Evolutionary conservation across 768 basidiomycete species (phyloP), one percentile per base, ranked within the genome.

Genomic region (Flagelloscypha sp.): DNA sequence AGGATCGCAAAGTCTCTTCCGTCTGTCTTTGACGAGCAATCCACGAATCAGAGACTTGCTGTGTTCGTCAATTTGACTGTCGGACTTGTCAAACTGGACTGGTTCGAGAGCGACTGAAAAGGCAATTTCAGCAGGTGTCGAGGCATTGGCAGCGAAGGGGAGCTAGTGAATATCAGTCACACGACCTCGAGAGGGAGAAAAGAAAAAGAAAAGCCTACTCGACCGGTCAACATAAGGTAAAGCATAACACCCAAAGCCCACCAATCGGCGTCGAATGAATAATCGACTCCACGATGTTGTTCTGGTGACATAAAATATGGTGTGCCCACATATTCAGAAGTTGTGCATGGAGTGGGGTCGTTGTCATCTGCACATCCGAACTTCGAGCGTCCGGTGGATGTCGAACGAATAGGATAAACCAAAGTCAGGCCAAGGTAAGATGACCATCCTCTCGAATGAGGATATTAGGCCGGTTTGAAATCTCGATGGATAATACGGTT

Each of bases 161-260:
- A n/a, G n/a, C n/a, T n/a, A n/a, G n/a, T n/a, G n/a, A n/a, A n/a
- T n/a, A n/a, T n/a, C n/a, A n/a, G n/a, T n/a, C n/a, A n/a, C n/a
- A n/a, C n/a, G n/a, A n/a, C n/a, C n/a, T n/a, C n/a, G n/a, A n/a
- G n/a, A n/a, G n/a, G n/a, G 5, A 28, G 34, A 38, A 22, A 13
- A 7, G 11, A 18, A 6, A n/a, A 8, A 12, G 7, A 20, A 47
- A 43, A 11, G 40, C 53, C 36, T 29, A 59, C 60, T 30, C 67
- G 58, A 7, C 84, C 84, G 0, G 75, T 76, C 27, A 88, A 62
- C 33, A 92, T 66, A 25, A 75, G 73, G 52, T 81, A 81, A 3
- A 89, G 67, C 19, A 85, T 68, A 33, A 85, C 73, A 0, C 83
- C 83, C 4, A 84, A 54, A 1, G 86, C 83, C 87, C 87, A 92